Conservation (phyloP, 768 basidiomycete genomes). For the Boletus coccyginus region DNA sequence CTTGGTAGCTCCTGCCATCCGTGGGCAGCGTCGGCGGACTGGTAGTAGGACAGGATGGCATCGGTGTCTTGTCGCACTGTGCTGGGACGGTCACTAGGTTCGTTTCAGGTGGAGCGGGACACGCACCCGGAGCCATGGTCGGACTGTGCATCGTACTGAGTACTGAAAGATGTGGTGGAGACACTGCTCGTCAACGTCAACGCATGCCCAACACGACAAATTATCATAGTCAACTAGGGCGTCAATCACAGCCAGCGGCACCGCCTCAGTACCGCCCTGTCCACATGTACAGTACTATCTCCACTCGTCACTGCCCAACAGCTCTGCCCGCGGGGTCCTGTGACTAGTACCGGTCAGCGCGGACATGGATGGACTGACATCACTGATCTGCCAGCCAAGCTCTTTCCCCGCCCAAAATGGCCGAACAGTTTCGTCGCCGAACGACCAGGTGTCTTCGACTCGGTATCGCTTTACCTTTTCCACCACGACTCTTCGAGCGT, state of each 20-base stretch:
- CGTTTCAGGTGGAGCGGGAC: neutral
- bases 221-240: constrained; percentile 2
- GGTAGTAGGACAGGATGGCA: constrained; percentile 51
- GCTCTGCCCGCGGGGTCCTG: neutral
- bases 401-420: constrained; percentile 89
- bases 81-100: neutral
- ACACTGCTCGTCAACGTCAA: constrained; percentile 10
- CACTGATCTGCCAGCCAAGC: constrained; percentile 65
- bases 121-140: constrained; percentile 14
- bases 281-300: neutral
- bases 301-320: neutral
- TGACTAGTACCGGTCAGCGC: constrained; percentile 2
- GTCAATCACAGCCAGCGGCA: constrained; percentile 21
- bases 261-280: constrained; percentile 21
- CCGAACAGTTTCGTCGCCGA: constrained; percentile 51
- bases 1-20: constrained; percentile 17
- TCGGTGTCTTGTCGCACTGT: constrained; percentile 36
- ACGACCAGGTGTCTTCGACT: constrained; percentile 48
- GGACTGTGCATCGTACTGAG: constrained; percentile 15
- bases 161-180: neutral
- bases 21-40: constrained; percentile 38
- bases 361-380: constrained; percentile 14
- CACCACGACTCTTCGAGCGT: constrained; percentile 42
- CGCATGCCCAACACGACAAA: neutral
- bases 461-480: constrained; percentile 36